Conservation (phyloP, 2,329 filamentous ascomycete species). For the Remersonia thermophila region DNA sequence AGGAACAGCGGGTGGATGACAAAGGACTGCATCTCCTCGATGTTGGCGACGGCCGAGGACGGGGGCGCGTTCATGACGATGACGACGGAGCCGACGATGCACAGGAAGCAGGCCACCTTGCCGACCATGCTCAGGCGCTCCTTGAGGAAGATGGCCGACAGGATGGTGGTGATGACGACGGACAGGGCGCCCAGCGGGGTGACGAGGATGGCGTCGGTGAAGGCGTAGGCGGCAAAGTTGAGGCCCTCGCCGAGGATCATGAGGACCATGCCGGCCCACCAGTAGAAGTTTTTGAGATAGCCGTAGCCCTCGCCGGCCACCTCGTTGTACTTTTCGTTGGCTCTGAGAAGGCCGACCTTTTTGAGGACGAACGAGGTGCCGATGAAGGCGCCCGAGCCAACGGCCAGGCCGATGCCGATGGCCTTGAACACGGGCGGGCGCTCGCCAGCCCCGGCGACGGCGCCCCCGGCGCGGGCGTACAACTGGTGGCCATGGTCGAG, state of each 20-base stretch:
- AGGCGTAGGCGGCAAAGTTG: constrained; percentile 95
- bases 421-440: constrained; percentile 59
- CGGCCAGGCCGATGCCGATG: constrained; percentile 73
- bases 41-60: constrained; percentile 72
- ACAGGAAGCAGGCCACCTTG: constrained; percentile 90
- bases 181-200: constrained; percentile 83
- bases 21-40: constrained; percentile 84
- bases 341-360: constrained; percentile 79
- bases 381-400: constrained; percentile 84
- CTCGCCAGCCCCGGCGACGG: constrained; percentile 13
- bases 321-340: constrained; percentile 93
- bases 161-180: constrained; percentile 81
- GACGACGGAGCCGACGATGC: constrained; percentile 82
- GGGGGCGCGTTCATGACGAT: constrained; percentile 89
- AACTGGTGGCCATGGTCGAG: constrained; percentile 25
- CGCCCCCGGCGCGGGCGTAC: constrained; percentile 29
- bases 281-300: constrained; percentile 87
- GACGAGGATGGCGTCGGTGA: constrained; percentile 91
- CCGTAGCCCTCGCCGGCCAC: constrained; percentile 93
- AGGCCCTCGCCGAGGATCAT: constrained; percentile 96
- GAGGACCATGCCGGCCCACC: constrained; percentile 91
- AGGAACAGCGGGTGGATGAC: constrained; percentile 81
- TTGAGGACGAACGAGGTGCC: constrained; percentile 92
- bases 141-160: constrained; percentile 91
- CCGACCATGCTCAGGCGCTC: constrained; percentile 91